Evolutionary conservation across 352 stramenopile species (phyloP).

Genomic region (Phytophthora ramorum): DNA sequence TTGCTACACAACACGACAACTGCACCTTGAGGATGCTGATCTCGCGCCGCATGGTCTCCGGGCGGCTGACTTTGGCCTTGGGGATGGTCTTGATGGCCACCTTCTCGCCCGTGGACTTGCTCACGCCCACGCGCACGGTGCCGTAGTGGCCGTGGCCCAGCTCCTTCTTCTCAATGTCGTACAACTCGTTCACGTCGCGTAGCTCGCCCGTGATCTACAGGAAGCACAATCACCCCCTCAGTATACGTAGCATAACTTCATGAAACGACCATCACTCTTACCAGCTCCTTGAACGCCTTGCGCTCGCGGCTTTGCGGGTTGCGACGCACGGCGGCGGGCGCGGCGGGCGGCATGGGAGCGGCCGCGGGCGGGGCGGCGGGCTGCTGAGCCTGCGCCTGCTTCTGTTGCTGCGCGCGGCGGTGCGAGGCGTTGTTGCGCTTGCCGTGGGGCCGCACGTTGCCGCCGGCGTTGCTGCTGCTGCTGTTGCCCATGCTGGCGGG

Average conservation of each 20-base stretch:
- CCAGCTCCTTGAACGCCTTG: constrained; percentile 78
- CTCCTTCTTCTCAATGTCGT: constrained; percentile 91
- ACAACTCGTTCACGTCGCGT: constrained; percentile 85
- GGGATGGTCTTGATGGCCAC: constrained; percentile 99
- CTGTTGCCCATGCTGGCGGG: constrained; percentile 67
- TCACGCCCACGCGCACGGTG: constrained; percentile 95
- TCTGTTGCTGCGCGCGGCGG: constrained; percentile 50
- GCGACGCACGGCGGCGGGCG: constrained; percentile 31
- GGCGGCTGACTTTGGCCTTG: constrained; percentile 94
- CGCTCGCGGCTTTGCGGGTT: constrained; percentile 61
- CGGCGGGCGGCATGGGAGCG: constrained; percentile 32
- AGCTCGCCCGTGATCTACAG: constrained; percentile 83
- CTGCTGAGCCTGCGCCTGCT: constrained; percentile 26
- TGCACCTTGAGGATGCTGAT: constrained; percentile 90
- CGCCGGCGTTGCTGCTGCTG: constrained; percentile 53
- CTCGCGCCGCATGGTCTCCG: constrained; percentile 96
- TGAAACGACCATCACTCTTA: constrained; percentile 33
- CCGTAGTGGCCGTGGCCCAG: constrained; percentile 95
- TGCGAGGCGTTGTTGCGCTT: constrained; percentile 56
- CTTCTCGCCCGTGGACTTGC: constrained; percentile 93
- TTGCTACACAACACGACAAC: constrained; percentile 11
- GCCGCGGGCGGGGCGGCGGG: constrained; percentile 19
- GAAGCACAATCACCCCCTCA: neutral
- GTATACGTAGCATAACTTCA: neutral
- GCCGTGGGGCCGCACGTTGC: constrained; percentile 45